These are phyloP conservation scores for Fusarium albosuccineum DNA, from an alignment of 2,329 filamentous ascomycete species.

Conservation along the genomic window DNA sequence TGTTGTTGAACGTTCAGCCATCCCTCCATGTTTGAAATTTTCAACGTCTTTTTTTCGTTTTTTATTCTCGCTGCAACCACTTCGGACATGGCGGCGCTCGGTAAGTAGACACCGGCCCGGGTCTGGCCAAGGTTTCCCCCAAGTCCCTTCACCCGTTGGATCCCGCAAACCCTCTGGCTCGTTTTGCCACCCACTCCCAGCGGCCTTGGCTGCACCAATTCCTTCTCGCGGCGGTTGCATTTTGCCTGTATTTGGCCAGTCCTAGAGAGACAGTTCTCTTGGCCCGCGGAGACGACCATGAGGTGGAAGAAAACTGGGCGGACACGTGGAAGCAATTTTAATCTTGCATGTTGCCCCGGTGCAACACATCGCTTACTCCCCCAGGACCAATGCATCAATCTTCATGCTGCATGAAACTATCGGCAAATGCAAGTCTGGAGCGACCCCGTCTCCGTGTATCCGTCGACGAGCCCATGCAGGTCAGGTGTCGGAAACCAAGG, in stretches of 20 bases:
- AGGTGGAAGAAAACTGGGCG: slow-evolving; percentile 5
- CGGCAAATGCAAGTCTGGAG: slow-evolving; percentile 10
- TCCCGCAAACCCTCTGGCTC: slow-evolving; percentile 24
- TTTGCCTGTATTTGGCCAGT: slow-evolving; percentile 4
- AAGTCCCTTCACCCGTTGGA: slow-evolving; percentile 31
- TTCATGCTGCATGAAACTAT: not conserved
- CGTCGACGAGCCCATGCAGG: not conserved
- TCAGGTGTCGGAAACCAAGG: not conserved
- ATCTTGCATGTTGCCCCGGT: slow-evolving; percentile 16
- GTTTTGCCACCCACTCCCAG: slow-evolving; percentile 34
- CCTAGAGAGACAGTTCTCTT: slow-evolving; percentile 2
- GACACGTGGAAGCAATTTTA: slow-evolving; percentile 16
- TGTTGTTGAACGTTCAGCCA: not conserved
- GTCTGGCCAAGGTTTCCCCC: slow-evolving; percentile 12
- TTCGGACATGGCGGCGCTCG: slow-evolving; percentile 22
- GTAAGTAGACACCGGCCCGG: slow-evolving; percentile 34
- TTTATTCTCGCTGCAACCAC: slow-evolving; percentile 25
- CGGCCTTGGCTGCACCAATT: slow-evolving; percentile 27
- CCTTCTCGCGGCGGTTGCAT: slow-evolving; percentile 28
- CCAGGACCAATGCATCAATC: slow-evolving; percentile 3
- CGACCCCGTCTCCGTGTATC: not conserved
- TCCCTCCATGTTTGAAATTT: not conserved
- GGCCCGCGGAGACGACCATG: slow-evolving; percentile 25
- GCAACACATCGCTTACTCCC: slow-evolving; percentile 14
- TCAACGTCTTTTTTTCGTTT: slow-evolving; percentile 15